Evolutionary conservation across 148 eudicot genomes (phyloP), one percentile per base, ranked within the genome.

Genomic region (Euryodendron excelsum): DNA sequence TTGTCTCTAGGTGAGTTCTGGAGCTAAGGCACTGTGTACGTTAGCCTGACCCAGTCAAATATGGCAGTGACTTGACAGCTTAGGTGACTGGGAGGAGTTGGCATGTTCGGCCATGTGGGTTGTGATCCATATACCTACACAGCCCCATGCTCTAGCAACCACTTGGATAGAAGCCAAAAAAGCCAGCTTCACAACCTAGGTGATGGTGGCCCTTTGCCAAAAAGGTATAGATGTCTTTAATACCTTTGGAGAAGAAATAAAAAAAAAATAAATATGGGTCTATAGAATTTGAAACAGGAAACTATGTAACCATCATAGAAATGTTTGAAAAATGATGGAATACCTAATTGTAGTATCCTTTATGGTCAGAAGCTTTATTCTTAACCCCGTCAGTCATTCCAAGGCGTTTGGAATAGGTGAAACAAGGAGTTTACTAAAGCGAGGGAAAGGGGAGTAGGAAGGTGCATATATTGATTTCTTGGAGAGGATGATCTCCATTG

Each of bases 151-250:
- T n/a, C n/a, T n/a, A n/a, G n/a, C n/a, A n/a, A n/a, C n/a, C 34
- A 12, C 65, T 27, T 60, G 25, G 34, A 60, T 27, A 13, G 65
- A 27, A 60, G 65, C 65, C 33, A 59, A 59, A 59, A 59, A 59
- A 14, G 18, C 65, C 28, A 28, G 65, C 65, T 60, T 60, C 65
- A 60, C 65, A 60, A 60, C 65, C 34, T 25, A 60, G 65, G 65
- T 60, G 11, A 27, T 60, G 33, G 65, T 27, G 28, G 33, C 10
- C 25, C 64, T 28, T 60, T 11, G 65, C 34, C 8, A 60, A 31
- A 14, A 60, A 31, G 3, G 3, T 60, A 33, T 31, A 60, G 28
- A 12, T 12, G 28, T n/a, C 65, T 60, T 60, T 60, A 60, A 60
- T 60, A 60, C 14, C 27, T 9, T n/a, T 25, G 63, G 25, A 30